Conservation (phyloP, 2,329 filamentous ascomycete species). For the Arachnopeziza araneosa region DNA sequence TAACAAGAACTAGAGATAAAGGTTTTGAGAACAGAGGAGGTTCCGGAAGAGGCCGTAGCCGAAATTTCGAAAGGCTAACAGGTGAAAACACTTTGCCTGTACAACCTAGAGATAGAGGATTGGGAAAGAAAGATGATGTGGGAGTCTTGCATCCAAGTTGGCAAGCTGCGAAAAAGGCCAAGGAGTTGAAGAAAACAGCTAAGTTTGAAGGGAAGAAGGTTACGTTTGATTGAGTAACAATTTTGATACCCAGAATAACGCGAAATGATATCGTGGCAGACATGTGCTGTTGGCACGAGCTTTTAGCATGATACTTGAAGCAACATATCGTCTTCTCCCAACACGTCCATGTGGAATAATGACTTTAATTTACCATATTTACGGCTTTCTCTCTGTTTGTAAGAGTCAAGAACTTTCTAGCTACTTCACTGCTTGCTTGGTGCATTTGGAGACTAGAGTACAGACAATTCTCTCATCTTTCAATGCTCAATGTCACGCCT, state of each 20-base stretch:
- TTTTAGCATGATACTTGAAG: not conserved
- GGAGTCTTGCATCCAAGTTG: slow-evolving; percentile 58
- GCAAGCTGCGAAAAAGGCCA: slow-evolving; percentile 51
- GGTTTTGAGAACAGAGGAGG: not conserved
- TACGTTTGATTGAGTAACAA: slow-evolving; percentile 36
- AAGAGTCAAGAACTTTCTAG: not conserved
- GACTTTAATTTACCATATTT: not conserved
- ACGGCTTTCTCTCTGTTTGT: not conserved
- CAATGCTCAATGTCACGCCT: no score
- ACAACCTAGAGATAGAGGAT: slow-evolving; percentile 14
- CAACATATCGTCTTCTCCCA: not conserved
- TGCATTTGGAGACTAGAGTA: no score
- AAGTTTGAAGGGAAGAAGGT: slow-evolving; percentile 54
- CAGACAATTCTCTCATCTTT: no score
- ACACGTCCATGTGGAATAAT: not conserved
- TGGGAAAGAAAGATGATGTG: slow-evolving; percentile 41
- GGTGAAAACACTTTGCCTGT: slow-evolving; percentile 26
- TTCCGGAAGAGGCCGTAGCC: slow-evolving; percentile 8
- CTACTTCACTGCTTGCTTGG: not conserved
- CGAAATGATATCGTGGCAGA: not conserved
- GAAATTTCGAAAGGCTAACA: slow-evolving; percentile 12
- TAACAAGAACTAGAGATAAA: not conserved
- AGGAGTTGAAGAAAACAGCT: slow-evolving; percentile 48
- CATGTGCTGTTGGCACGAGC: not conserved
- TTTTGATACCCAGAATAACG: not conserved